phyloP scores from a whole-genome alignment of 2,329 filamentous ascomycete species.

The Colletotrichum salicis region DNA sequence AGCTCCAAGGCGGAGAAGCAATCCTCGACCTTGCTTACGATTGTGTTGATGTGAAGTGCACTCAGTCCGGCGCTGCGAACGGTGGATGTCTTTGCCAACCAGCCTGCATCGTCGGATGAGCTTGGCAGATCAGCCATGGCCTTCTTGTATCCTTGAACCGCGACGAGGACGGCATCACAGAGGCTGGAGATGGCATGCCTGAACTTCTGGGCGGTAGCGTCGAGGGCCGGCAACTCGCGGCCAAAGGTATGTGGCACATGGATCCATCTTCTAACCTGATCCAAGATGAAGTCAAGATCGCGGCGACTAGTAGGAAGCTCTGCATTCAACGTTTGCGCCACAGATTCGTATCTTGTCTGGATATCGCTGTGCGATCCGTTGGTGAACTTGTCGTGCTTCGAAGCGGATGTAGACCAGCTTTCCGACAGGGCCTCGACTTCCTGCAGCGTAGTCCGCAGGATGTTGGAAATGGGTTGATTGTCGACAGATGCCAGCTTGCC shows the following conservation, averaged over 20 bases:
- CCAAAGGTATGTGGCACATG: not conserved
- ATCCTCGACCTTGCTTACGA: constrained; percentile 25
- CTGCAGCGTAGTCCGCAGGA: constrained; percentile 61
- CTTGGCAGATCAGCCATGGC: constrained; percentile 63
- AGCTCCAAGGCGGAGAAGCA: constrained; percentile 39
- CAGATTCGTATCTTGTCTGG: constrained; percentile 15
- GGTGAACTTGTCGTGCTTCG: constrained; percentile 63
- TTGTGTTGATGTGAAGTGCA: constrained; percentile 27
- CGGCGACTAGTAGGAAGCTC: constrained; percentile 41
- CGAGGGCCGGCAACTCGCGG: not conserved
- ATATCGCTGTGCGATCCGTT: constrained; percentile 57
- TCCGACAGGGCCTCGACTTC: constrained; percentile 56
- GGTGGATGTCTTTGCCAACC: constrained; percentile 49
- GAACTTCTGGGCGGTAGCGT: constrained; percentile 53
- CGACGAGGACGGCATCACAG: constrained; percentile 82
- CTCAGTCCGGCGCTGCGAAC: constrained; percentile 23
- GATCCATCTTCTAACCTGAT: constrained; percentile 73
- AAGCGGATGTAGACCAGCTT: constrained; percentile 54
- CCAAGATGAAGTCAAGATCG: constrained; percentile 71
- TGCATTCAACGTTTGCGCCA: not conserved
- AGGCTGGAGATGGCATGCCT: constrained; percentile 69
- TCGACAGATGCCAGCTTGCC: constrained; percentile 68
- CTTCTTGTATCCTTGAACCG: constrained; percentile 77
- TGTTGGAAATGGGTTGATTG: constrained; percentile 55
- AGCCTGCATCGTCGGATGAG: constrained; percentile 68